Conservation (phyloP, 2,329 filamentous ascomycete species). For the Alternaria arbusti region DNA sequence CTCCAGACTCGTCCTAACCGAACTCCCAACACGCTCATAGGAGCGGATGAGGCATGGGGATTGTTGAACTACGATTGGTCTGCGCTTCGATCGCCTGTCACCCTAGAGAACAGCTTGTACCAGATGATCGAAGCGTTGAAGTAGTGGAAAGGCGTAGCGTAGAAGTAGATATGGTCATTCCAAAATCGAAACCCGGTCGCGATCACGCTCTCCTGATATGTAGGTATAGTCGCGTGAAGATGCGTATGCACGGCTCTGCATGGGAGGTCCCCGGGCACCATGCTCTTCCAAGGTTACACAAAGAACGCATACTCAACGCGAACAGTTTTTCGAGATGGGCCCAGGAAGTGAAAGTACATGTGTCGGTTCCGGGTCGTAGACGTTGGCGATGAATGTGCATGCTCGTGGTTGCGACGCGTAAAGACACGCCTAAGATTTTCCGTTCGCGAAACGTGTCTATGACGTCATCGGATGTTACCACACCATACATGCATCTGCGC, state of each 20-base stretch:
- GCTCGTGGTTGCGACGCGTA: not conserved
- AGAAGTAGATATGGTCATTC: not conserved
- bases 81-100: slow-evolving; percentile 33
- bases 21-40: slow-evolving; percentile 35
- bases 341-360: not conserved
- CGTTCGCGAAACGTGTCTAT: not conserved
- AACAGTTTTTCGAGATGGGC: not conserved
- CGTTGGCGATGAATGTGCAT: not conserved
- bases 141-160: not conserved
- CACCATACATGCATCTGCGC: not conserved
- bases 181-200: not conserved
- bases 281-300: not conserved
- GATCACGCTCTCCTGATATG: not conserved
- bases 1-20: slow-evolving; percentile 49
- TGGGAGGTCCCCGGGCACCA: not conserved
- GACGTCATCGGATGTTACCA: not conserved
- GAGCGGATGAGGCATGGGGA: slow-evolving; percentile 39
- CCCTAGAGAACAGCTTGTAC: slow-evolving; percentile 40
- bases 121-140: slow-evolving; percentile 40
- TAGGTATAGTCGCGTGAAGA: not conserved
- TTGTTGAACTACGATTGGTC: slow-evolving; percentile 40
- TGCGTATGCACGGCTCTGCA: not conserved
- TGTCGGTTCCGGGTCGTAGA: too few relatives aligned
- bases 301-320: not conserved
- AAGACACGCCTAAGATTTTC: not conserved